phyloP scores from a whole-genome alignment of 495 filamentous ascomycete genomes.

The Pyronema omphalodes region DNA sequence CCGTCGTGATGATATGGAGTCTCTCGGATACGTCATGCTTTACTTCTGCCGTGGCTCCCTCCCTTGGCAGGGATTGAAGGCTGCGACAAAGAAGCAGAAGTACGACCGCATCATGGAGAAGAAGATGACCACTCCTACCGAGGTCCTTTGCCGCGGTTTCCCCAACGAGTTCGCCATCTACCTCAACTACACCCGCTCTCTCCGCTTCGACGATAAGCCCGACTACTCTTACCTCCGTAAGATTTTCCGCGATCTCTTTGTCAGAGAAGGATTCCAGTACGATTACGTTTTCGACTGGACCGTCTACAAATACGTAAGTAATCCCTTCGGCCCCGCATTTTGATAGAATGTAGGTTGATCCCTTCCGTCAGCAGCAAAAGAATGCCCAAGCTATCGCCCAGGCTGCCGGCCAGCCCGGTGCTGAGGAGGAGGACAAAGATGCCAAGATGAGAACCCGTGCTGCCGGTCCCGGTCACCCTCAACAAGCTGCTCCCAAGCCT shows the following conservation, averaged over 20 bases:
- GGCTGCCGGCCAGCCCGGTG: conserved; percentile 35
- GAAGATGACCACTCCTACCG: conserved; percentile 99
- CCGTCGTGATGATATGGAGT: conserved; percentile 99
- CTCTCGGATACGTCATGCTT: conserved; percentile 97
- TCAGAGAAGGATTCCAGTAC: conserved; percentile 98
- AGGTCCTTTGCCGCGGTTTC: conserved; percentile 97
- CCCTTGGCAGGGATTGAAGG: conserved; percentile 98
- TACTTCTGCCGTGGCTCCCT: conserved; percentile 99
- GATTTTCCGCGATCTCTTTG: conserved; percentile 99
- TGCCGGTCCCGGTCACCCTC: conserved; percentile 40
- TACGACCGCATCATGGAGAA: conserved; percentile 99
- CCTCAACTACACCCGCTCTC: conserved; percentile 95
- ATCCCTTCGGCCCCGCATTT: not conserved
- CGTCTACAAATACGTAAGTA: conserved; percentile 78
- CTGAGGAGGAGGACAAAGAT: conserved; percentile 40
- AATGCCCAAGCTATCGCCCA: conserved; percentile 71
- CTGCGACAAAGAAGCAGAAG: conserved; percentile 99
- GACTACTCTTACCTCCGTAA: conserved; percentile 99
- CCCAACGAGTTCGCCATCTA: conserved; percentile 99
- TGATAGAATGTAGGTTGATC: conserved; percentile 11
- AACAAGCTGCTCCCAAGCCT: conserved; percentile 45
- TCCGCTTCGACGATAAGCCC: conserved; percentile 98
- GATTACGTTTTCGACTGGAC: conserved; percentile 99
- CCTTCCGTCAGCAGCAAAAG: conserved; percentile 46
- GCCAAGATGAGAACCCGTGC: conserved; percentile 47